Evolutionary conservation across 2,329 filamentous ascomycete species (phyloP).

Genomic region (Nothopassalora personata): DNA sequence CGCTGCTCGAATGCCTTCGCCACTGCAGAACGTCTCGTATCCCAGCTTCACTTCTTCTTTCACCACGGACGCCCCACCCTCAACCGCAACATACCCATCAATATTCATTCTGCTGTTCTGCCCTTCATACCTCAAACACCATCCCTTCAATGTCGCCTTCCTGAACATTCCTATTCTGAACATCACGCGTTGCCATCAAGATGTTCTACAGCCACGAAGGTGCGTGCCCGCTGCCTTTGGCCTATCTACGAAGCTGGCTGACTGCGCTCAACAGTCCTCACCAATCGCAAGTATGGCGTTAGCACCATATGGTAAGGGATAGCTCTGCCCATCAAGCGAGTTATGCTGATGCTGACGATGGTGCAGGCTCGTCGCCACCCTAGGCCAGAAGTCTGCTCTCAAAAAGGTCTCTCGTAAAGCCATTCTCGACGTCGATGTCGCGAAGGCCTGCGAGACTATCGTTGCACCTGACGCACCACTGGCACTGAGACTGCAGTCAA

Average conservation of each 20-base stretch:
- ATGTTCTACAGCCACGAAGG: slow-evolving; percentile 99
- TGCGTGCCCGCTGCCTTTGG: slow-evolving; percentile 40
- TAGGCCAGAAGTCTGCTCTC: slow-evolving; percentile 65
- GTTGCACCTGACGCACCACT: slow-evolving; percentile 75
- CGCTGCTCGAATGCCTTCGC: not conserved
- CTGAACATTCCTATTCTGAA: not conserved
- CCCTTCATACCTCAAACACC: not conserved
- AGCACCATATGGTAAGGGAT: slow-evolving; percentile 79
- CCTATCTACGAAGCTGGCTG: slow-evolving; percentile 5
- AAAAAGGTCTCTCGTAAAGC: slow-evolving; percentile 77
- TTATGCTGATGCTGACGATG: slow-evolving; percentile 22
- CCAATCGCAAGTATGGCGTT: slow-evolving; percentile 80
- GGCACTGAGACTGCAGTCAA: slow-evolving; percentile 83
- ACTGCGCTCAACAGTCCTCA: slow-evolving; percentile 57
- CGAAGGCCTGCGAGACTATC: slow-evolving; percentile 84
- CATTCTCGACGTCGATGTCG: slow-evolving; percentile 81
- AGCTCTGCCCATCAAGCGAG: not conserved
- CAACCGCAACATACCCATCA: not conserved
- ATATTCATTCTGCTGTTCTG: not conserved
- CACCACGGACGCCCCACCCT: not conserved
- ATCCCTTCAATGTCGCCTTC: not conserved
- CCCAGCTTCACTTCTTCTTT: not conserved
- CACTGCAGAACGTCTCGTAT: not conserved
- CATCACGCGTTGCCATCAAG: slow-evolving; percentile 14
- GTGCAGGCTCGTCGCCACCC: slow-evolving; percentile 80